phyloP scores from a whole-genome alignment of 1,139 yeast species.

The Arxiozyma slooffiae region DNA sequence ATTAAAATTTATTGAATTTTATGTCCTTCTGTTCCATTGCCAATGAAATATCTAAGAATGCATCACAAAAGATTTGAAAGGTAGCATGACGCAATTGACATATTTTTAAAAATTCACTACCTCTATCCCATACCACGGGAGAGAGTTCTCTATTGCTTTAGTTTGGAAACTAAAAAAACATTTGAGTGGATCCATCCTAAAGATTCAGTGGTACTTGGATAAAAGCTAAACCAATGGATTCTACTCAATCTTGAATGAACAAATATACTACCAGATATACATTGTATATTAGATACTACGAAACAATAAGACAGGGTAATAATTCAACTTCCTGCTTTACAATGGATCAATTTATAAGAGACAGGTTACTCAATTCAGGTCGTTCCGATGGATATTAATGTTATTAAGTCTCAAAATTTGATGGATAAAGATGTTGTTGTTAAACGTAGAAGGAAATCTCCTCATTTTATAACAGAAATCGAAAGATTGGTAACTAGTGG shows the following conservation, averaged over 20 bases:
- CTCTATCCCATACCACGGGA: slow-evolving; percentile 35
- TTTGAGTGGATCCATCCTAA: slow-evolving; percentile 71
- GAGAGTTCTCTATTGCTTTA: slow-evolving; percentile 29
- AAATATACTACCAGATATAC: slow-evolving; percentile 61
- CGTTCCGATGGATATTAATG: slow-evolving; percentile 6
- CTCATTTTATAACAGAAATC: not conserved
- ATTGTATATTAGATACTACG: slow-evolving; percentile 66
- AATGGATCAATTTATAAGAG: slow-evolving; percentile 41
- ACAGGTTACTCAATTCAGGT: slow-evolving; percentile 25
- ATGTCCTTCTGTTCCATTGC: slow-evolving; percentile 72
- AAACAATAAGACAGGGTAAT: slow-evolving; percentile 61
- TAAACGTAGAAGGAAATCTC: slow-evolving; percentile 6
- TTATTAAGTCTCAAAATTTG: slow-evolving; percentile 12
- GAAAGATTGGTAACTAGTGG: not conserved
- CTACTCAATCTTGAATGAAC: slow-evolving; percentile 33
- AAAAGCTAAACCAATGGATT: slow-evolving; percentile 67
- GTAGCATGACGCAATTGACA: slow-evolving; percentile 57
- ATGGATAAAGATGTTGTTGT: not conserved
- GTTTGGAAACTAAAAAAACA: slow-evolving; percentile 57
- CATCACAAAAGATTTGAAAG: slow-evolving; percentile 49
- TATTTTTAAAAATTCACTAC: slow-evolving; percentile 31
- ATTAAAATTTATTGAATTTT: slow-evolving; percentile 29
- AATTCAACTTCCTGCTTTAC: slow-evolving; percentile 48
- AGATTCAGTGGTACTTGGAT: slow-evolving; percentile 71
- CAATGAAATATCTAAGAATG: slow-evolving; percentile 66